These are phyloP conservation scores for Phialophora expanda DNA, from an alignment of 2,329 filamentous ascomycete species.

Conservation along the genomic window DNA sequence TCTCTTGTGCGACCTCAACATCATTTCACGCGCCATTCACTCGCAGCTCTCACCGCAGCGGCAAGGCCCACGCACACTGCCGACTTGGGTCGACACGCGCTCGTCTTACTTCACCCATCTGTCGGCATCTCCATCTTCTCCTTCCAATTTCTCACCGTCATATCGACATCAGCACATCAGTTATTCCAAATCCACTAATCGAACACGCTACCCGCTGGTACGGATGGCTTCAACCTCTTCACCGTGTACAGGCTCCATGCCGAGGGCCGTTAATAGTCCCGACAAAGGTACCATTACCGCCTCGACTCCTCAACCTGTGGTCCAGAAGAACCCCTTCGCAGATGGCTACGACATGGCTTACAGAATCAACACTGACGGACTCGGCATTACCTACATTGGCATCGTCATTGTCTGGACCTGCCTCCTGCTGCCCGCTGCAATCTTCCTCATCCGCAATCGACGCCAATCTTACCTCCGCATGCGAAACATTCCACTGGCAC, in stretches of 20 bases:
- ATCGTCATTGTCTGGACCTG: constrained; percentile 44
- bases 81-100: constrained; percentile 23
- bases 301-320: constrained; percentile 5
- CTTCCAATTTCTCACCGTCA: constrained; percentile 25
- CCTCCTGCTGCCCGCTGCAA: constrained; percentile 42
- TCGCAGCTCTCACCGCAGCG: constrained; percentile 10
- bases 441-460: constrained; percentile 45
- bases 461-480: constrained; percentile 47
- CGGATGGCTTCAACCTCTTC: constrained; percentile 33
- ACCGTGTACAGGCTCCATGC: constrained; percentile 23
- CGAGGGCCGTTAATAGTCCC: constrained; percentile 27
- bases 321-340: constrained; percentile 20
- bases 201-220: constrained; percentile 32
- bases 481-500: constrained; percentile 47
- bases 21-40: constrained; percentile 15
- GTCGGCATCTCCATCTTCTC: constrained; percentile 28
- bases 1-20: constrained; percentile 24
- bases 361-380: constrained; percentile 39
- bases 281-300: constrained; percentile 10
- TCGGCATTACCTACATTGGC: constrained; percentile 38
- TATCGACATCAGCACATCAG: constrained; percentile 20
- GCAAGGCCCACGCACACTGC: constrained; percentile 19
- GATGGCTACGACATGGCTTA: constrained; percentile 37
- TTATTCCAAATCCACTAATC: constrained; percentile 27
- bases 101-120: constrained; percentile 32